Conservation (phyloP, 1,139 yeast genomes). For the Meyerozyma elateridarum region DNA sequence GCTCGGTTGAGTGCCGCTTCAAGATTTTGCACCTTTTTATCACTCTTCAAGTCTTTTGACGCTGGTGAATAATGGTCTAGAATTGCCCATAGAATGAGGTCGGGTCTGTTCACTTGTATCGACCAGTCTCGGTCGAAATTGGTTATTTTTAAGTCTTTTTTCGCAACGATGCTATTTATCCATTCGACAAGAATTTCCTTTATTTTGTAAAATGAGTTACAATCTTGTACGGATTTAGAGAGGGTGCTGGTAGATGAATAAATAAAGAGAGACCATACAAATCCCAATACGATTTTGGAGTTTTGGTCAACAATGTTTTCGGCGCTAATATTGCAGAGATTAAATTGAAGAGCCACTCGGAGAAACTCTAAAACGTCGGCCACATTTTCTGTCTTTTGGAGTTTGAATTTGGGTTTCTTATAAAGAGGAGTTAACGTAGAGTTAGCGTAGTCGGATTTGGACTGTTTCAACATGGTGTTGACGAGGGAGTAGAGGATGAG, state of each 20-base stretch:
- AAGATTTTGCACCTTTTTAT: slow-evolving; percentile 27
- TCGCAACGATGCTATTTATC: slow-evolving; percentile 24
- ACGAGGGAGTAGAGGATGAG: slow-evolving; percentile 8
- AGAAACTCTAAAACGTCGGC: slow-evolving; percentile 53
- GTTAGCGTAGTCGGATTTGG: background rate
- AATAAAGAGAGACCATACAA: slow-evolving; percentile 59
- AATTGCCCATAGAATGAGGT: slow-evolving; percentile 22
- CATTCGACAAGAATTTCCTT: slow-evolving; percentile 31
- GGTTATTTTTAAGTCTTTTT: slow-evolving; percentile 17
- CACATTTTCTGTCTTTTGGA: slow-evolving; percentile 63
- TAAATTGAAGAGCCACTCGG: slow-evolving; percentile 45
- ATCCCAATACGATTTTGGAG: slow-evolving; percentile 56
- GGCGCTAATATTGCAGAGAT: slow-evolving; percentile 58
- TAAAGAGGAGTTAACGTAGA: slow-evolving; percentile 30
- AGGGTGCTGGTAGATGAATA: slow-evolving; percentile 38
- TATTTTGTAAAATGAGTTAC: slow-evolving; percentile 28
- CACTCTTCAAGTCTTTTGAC: slow-evolving; percentile 33
- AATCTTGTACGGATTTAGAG: slow-evolving; percentile 27
- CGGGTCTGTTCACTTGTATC: slow-evolving; percentile 27
- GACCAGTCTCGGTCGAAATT: slow-evolving; percentile 41
- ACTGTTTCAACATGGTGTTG: background rate
- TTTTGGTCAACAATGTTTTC: slow-evolving; percentile 66
- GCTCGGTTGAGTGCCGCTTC: slow-evolving; percentile 29
- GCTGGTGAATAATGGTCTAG: slow-evolving; percentile 21
- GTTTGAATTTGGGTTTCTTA: slow-evolving; percentile 44